Evolutionary conservation across 2,329 filamentous ascomycete genomes (phyloP), one percentile per base, ranked within the genome.

Genomic region (Pyricularia sp.): DNA sequence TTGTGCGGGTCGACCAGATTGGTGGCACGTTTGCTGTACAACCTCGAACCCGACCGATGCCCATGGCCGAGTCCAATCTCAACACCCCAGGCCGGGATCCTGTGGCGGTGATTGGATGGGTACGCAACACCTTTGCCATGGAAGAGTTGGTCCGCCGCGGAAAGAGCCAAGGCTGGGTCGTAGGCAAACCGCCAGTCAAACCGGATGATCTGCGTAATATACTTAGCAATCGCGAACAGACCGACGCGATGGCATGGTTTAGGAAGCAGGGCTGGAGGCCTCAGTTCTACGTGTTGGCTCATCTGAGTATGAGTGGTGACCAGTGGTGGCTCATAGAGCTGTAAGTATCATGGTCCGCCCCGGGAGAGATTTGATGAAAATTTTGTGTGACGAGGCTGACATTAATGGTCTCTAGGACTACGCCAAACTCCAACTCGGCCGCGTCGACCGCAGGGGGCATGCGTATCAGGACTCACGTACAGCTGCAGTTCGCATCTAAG

Each of bases 311-410:
- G 75, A 84, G 85, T 74, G 92, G 92, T 68, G 92, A 95, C 75
- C 85, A 85, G 71, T 97, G 92, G 92, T 94, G 90, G 88, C 81
- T 94, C 70, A 81, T 92, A 68, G 85, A 90, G 77, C 77, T 87
- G 84, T 88, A 80, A 79, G 85, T 81, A 33, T 58, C 66, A 36
- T 31, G 33, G 6, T 12, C 61, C 6, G n/a, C n/a, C 3, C n/a
- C 12, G 10, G 17, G 6, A 42, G 4, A 14, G 12, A 17, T 65
- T 33, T 55, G 7, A 2, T 42, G 33, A 42, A 12, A 9, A 63
- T 20, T 4, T 30, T 14, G 25, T 28, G 23, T 5, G 25, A 26
- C 28, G 11, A 63, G 25, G 25, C 25, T 26, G 14, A 63, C 59
- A 63, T 61, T 1, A 25, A 61, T 63, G 11, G 31, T 26, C 3